These are phyloP conservation scores for Globisporangium takayamanum DNA, from an alignment of 352 stramenopile species.

Conservation along the genomic window DNA sequence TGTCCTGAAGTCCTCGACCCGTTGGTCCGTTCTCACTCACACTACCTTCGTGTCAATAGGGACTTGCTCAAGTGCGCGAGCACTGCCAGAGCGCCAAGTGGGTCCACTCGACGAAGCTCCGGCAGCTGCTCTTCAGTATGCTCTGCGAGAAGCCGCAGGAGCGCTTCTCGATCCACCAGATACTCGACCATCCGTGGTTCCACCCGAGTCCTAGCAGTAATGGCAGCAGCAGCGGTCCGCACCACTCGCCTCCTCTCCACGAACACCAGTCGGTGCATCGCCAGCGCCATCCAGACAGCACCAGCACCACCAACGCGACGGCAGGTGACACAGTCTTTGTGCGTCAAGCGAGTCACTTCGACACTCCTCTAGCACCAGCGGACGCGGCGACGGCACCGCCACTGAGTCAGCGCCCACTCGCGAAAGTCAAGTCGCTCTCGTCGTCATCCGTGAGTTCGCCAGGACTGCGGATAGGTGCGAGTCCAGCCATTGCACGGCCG, in stretches of 20 bases:
- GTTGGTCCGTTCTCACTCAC: background rate
- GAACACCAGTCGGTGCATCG: background rate
- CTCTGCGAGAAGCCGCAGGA: conserved; percentile 29
- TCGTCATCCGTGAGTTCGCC: conserved; percentile 4
- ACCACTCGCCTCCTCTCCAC: background rate
- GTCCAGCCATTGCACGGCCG: background rate
- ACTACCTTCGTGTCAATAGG: conserved; percentile 10
- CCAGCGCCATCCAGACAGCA: too few species aligned
- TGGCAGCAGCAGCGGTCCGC: background rate
- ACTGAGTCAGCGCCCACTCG: background rate
- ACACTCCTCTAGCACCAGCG: background rate
- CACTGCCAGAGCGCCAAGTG: conserved; percentile 34
- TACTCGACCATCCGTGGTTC: conserved; percentile 52
- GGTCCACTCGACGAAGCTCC: conserved; percentile 41
- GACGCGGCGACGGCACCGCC: background rate
- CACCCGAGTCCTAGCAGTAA: background rate
- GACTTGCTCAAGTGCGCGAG: conserved; percentile 19
- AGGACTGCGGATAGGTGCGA: background rate
- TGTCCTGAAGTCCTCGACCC: too few species aligned
- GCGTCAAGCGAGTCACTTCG: conserved; percentile 1
- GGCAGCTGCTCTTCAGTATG: conserved; percentile 34
- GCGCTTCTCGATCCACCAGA: conserved; percentile 35
- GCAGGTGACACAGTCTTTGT: conserved; percentile 3
- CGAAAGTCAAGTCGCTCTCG: conserved; percentile 13
- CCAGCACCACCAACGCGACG: background rate